Evolutionary conservation across 208 protist species (phyloP).

Genomic region (Acanthamoeba pearcei): DNA sequence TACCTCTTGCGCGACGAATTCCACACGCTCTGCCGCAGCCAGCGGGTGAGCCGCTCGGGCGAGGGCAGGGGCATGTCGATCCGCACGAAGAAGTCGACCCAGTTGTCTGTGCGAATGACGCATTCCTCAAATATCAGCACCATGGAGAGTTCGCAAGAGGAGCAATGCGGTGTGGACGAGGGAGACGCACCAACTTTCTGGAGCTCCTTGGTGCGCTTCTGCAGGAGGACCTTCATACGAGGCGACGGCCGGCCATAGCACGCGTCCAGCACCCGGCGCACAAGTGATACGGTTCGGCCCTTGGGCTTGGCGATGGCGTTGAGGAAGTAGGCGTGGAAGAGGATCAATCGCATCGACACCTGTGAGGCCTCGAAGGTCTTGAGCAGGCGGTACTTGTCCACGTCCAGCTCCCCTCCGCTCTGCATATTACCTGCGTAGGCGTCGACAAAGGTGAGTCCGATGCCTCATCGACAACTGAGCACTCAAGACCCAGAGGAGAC

Average conservation of each 20-base stretch:
- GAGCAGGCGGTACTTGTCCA: constrained; percentile 35
- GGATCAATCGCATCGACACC: constrained; percentile 27
- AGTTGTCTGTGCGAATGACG: background rate
- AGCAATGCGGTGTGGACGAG: background rate
- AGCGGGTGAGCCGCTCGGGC: constrained; percentile 13
- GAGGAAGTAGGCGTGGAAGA: constrained; percentile 66
- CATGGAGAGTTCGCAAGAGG: background rate
- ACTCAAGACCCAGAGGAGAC: too few species aligned
- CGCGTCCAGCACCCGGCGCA: background rate
- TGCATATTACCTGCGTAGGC: background rate
- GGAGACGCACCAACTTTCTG: background rate
- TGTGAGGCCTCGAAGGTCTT: constrained; percentile 49
- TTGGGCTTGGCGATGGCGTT: constrained; percentile 31
- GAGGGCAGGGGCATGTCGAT: constrained; percentile 11
- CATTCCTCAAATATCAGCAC: background rate
- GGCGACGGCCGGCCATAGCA: constrained; percentile 26
- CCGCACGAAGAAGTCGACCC: constrained; percentile 11
- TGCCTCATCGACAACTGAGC: too few species aligned
- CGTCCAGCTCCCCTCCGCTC: background rate
- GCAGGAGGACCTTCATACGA: background rate
- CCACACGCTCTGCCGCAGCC: constrained; percentile 9
- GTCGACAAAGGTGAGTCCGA: background rate
- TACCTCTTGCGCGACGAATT: constrained; percentile 34
- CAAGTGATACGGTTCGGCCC: background rate
- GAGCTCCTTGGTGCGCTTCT: background rate